Base-by-base conservation (phyloP, 2,329 filamentous ascomycete genomes). In the Exophiala dermatitidis region DNA sequence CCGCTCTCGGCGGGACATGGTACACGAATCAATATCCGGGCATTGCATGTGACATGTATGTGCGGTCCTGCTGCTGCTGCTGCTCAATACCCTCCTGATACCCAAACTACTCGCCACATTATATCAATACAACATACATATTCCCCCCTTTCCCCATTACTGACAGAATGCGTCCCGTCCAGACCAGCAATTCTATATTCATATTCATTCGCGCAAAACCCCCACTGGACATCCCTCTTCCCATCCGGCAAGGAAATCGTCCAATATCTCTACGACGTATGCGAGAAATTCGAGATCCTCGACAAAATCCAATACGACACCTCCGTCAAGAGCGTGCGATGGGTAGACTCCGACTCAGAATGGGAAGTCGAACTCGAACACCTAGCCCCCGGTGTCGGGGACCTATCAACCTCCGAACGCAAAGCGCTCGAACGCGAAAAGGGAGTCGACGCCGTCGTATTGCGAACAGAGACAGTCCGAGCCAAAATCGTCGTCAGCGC, bases 1-100 rank as follows among this genome's bases (percentile, higher is more conserved):
- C 71, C 3, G 74, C 75, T 2, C 71, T 84, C 41, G 82, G 82
- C 32, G 83, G 83, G 5, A 84, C 82, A 1, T 86, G 83, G 83
- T 76, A 74, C 66, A 75, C 76, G 42, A 85, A 84, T 64, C 71
- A 74, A 32, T 85, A 85, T 65, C 82, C 79, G 6, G 77, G 77
- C 65, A 68, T 70, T 50, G 78, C 79, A 4, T 82, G 79, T 61
- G 79, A 83, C 64, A 66, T 79, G 72, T 76, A 67, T 60, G 64
- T 60, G 1, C 8, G 26, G 6, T 29, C 41, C 19, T 8, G 8
- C 28, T 12, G n/a, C 5, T 12, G 12, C 41, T 36, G n/a, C n/a
- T 1, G 33, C n/a, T 2, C n/a, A 1, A n/a, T 7, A n/a, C 19
- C 2, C 19, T 19, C 19, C 19, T 19, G 19, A 19, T 19, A 19